Conservation (phyloP, 1,284 basidiomycete genomes). For the Phylloboletellus chloephorus region DNA sequence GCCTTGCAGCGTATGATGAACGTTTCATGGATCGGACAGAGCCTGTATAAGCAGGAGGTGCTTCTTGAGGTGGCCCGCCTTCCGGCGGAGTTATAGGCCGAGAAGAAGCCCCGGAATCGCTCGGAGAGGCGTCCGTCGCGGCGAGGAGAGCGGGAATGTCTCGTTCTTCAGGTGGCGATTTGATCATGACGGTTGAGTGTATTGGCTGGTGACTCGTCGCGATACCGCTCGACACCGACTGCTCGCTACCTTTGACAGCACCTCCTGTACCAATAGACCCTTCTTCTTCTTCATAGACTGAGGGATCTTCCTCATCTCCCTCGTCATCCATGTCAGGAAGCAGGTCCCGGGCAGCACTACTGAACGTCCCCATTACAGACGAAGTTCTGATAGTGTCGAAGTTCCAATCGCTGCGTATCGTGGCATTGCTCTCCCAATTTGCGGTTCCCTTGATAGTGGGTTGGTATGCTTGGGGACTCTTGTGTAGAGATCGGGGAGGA, state of each 20-base stretch:
- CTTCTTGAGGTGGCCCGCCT: constrained; percentile 37
- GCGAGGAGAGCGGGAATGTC: constrained; percentile 40
- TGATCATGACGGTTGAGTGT: constrained; percentile 71
- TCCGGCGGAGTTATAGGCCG: constrained; percentile 32
- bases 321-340: constrained; percentile 54
- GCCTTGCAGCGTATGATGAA: constrained; percentile 70
- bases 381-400: constrained; percentile 85
- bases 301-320: constrained; percentile 42
- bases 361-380: constrained; percentile 68
- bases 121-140: constrained; percentile 32
- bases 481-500: constrained; percentile 52
- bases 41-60: constrained; percentile 58
- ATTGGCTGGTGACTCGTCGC: constrained; percentile 50
- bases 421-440: constrained; percentile 63
- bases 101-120: constrained; percentile 35
- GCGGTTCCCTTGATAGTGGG: constrained; percentile 50
- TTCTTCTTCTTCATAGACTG: constrained; percentile 38
- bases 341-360: constrained; percentile 61
- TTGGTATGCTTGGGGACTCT: constrained; percentile 48
- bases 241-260: constrained; percentile 62
- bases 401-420: constrained; percentile 88
- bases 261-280: constrained; percentile 53
- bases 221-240: constrained; percentile 35
- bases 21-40: constrained; percentile 53
- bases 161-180: constrained; percentile 37